Conservation (phyloP, 257 asterid genomes). For the Gardenia jasminoides region DNA sequence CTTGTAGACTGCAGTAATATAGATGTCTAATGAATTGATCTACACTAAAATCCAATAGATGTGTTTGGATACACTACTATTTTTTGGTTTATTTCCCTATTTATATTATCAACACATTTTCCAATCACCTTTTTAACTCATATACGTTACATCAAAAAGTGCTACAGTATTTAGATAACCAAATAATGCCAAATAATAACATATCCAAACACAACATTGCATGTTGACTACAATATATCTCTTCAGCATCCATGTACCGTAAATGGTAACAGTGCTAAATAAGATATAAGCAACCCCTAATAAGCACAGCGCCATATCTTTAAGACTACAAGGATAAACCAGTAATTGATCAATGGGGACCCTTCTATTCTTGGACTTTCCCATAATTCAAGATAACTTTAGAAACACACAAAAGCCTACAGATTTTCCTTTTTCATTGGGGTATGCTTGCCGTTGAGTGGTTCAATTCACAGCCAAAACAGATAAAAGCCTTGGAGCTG, state of each 20-base stretch:
- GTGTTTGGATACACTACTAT: too few relatives aligned
- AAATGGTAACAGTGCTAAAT: not conserved
- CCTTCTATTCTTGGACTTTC: constrained; percentile 14
- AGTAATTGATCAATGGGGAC: constrained; percentile 9
- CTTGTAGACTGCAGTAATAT: too few relatives aligned
- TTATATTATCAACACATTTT: too few relatives aligned
- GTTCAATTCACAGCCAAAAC: not conserved
- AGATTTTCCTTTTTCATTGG: constrained; percentile 21
- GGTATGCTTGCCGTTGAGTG: constrained; percentile 13
- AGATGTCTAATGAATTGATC: too few relatives aligned
- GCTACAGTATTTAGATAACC: too few relatives aligned
- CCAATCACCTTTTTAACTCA: too few relatives aligned
- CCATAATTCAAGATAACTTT: constrained; percentile 40
- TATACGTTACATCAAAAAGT: too few relatives aligned
- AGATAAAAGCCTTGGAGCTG: constrained; percentile 1
- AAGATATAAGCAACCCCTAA: not conserved
- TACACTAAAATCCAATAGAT: too few relatives aligned
- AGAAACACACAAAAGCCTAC: constrained; percentile 40
- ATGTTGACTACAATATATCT: not conserved
- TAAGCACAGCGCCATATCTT: not conserved
- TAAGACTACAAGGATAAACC: constrained; percentile 15
- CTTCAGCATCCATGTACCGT: not conserved
- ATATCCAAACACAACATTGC: not conserved
- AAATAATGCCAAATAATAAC: too few relatives aligned
- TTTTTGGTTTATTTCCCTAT: too few relatives aligned